Conservation (phyloP, 148 eudicot genomes). For the Rhododendron griersonianum region DNA sequence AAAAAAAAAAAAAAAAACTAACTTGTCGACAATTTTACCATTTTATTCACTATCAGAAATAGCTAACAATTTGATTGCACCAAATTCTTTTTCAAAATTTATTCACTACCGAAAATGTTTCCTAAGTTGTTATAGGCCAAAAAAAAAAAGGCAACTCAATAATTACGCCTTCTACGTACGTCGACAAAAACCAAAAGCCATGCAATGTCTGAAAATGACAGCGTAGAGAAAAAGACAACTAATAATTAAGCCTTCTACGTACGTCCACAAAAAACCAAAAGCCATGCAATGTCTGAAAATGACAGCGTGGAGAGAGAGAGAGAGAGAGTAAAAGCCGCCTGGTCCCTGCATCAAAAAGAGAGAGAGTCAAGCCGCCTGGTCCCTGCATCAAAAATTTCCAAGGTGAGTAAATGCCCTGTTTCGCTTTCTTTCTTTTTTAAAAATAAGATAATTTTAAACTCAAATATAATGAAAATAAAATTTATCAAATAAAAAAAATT, state of each 20-base stretch:
- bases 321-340: not conserved
- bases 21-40: no score
- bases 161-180: not conserved
- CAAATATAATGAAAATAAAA: not conserved
- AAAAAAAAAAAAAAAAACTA: no score
- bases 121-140: no score
- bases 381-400: not conserved
- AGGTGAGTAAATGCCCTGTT: not conserved
- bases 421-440: no score
- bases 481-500: no score
- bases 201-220: not conserved
- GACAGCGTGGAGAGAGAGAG: not conserved
- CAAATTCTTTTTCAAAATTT: no score
- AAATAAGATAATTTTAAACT: no score
- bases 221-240: not conserved
- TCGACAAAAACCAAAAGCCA: not conserved
- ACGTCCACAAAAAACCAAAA: not conserved
- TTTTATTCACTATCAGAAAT: rapidly evolving
- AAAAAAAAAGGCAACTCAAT: not conserved
- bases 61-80: no score
- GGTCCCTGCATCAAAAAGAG: not conserved
- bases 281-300: not conserved
- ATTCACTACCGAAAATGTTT: no score
- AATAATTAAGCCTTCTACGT: not conserved
- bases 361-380: not conserved